Evolutionary conservation across 169 alveolate genomes (phyloP), one percentile per base, ranked within the genome.

Genomic region (Cryptosporidium bovis): DNA sequence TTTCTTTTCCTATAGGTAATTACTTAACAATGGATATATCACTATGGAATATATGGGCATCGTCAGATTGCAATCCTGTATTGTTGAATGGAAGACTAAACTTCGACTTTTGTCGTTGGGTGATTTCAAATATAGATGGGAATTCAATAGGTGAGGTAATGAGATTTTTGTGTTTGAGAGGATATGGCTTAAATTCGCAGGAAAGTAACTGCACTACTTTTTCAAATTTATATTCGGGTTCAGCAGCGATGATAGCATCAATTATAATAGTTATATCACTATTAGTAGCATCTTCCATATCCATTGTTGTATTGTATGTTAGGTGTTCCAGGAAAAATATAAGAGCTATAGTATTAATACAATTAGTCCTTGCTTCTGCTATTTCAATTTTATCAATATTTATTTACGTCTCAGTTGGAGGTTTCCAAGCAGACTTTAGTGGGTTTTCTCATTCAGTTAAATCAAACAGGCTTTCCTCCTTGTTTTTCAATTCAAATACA

Each of bases 31-130:
- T 77, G 71, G 87, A 77, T 33, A 77, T 77, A 58, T 77, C 87
- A 40, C 20, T 77, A 24, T 77, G 87, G 87, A 77, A 77, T 77
- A 62, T 77, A 56, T 77, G 87, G 87, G 87, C 87, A 24, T 77
- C 87, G 20, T 77, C 87, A 0, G 87, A 77, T 50, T 77, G 87
- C 29, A 60, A 56, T 24, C 87, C 87, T 16, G 44, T 56, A 44
- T 58, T 77, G 3, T 1, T 77, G 7, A 56, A 62, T 40, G 71
- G 71, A 13, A 77, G 71, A 48, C 48, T 77, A 24, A 77, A 77
- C 51, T 60, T 77, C 46, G 87, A 77, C 29, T 77, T 77, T 62
- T 77, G 87, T 27, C 58, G 71, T 10, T 77, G 69, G 71, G 71
- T 77, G 18, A 62, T 77, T 60, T 77, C 87, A n/a, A 77, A 77